A percentile compares a stretch with the other conserved stretches of the same genome.
Evolutionary conservation across 495 filamentous ascomycete genomes (phyloP).

Genomic region (Aspergillus haitiensis): DNA sequence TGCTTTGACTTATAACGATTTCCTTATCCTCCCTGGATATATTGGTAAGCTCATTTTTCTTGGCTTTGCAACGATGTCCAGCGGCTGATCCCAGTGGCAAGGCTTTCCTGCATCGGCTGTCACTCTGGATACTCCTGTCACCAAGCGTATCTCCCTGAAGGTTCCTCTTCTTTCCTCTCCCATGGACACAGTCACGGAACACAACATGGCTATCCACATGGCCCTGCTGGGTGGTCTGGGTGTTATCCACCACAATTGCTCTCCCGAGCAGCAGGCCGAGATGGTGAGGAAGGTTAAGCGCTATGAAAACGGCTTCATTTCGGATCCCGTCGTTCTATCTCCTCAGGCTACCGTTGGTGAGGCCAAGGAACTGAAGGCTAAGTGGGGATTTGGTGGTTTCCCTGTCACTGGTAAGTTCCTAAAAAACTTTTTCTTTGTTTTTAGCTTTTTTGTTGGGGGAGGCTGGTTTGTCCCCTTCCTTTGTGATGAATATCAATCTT

Average conservation of each 20-base stretch:
- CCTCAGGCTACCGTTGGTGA: slow-evolving; percentile 86
- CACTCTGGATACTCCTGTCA: slow-evolving; percentile 83
- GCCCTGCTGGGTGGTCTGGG: slow-evolving; percentile 93
- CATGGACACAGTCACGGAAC: slow-evolving; percentile 99
- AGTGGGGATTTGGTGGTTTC: slow-evolving; percentile 98
- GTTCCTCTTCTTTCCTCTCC: slow-evolving; percentile 93
- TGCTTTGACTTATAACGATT: slow-evolving; percentile 84
- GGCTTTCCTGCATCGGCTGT: slow-evolving; percentile 91
- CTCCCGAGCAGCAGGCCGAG: slow-evolving; percentile 89
- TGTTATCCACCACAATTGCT: slow-evolving; percentile 99
- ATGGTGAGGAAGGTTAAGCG: slow-evolving; percentile 99
- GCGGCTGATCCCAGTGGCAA: slow-evolving; percentile 50
- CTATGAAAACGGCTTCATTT: slow-evolving; percentile 98
- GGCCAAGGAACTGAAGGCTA: slow-evolving; percentile 88
- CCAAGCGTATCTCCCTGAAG: slow-evolving; percentile 91
- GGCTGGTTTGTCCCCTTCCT: slow-evolving; percentile 15
- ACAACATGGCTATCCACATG: slow-evolving; percentile 99
- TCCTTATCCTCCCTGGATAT: slow-evolving; percentile 66
- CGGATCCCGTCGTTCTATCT: slow-evolving; percentile 90
- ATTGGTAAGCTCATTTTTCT: slow-evolving; percentile 51
- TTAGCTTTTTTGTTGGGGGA: slow-evolving; percentile 9
- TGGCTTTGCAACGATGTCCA: slow-evolving; percentile 39
- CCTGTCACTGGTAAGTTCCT: slow-evolving; percentile 98
- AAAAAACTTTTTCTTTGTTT: slow-evolving; percentile 18
- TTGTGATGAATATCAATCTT: slow-evolving; percentile 70